phyloP scores from a whole-genome alignment of 306 rosid species.

The Quercus robur region DNA sequence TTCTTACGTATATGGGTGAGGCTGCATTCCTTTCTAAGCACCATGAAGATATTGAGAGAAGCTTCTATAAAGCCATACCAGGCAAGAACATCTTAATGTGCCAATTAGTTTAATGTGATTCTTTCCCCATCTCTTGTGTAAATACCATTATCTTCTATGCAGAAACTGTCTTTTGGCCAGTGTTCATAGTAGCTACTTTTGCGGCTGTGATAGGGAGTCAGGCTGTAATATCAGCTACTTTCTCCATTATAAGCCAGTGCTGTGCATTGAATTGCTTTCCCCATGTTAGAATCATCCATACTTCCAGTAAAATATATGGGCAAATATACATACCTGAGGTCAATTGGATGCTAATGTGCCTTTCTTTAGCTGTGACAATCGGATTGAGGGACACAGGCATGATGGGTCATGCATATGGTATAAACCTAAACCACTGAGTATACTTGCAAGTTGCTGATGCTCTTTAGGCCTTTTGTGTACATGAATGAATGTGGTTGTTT shows the following conservation, averaged over 20 bases:
- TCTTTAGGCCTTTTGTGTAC: background rate
- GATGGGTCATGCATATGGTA: slow-evolving; percentile 80
- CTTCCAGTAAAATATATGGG: slow-evolving; percentile 63
- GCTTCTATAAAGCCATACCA: slow-evolving; percentile 75
- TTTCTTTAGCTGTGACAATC: slow-evolving; percentile 58
- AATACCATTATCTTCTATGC: slow-evolving; percentile 10
- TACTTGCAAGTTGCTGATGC: background rate
- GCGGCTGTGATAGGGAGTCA: slow-evolving; percentile 70
- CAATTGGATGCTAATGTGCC: slow-evolving; percentile 78
- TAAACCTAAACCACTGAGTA: background rate
- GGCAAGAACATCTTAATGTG: slow-evolving; percentile 38
- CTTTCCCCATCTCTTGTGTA: background rate
- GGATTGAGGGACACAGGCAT: slow-evolving; percentile 62
- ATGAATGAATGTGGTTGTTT: slow-evolving; percentile 18
- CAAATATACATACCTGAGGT: slow-evolving; percentile 78
- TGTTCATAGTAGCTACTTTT: slow-evolving; percentile 63
- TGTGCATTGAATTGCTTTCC: slow-evolving; percentile 72
- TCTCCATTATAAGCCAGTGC: slow-evolving; percentile 68
- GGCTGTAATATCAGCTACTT: slow-evolving; percentile 72
- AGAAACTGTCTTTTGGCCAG: slow-evolving; percentile 80
- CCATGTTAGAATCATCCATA: slow-evolving; percentile 53
- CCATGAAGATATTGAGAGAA: slow-evolving; percentile 62
- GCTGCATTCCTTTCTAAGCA: slow-evolving; percentile 79
- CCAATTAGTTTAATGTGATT: background rate
- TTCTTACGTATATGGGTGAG: slow-evolving; percentile 76